Base-by-base conservation (phyloP, 2,329 filamentous ascomycete species). In the Exophiala mesophila region DNA sequence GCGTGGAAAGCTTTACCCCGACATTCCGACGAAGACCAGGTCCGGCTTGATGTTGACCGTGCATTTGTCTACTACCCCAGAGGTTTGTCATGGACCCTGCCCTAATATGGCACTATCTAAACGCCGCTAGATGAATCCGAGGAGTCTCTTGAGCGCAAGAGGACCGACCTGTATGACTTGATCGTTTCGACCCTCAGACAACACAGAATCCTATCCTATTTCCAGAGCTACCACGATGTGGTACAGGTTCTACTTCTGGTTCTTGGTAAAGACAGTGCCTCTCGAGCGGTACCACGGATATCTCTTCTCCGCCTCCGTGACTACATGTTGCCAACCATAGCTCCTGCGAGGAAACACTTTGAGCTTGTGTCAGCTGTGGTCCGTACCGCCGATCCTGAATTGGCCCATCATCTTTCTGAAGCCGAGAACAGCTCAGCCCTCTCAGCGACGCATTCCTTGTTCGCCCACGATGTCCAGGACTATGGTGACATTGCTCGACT, bases 141-240 rank as follows among this genome's bases (percentile, higher is more conserved):
- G 20, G 70, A 77, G 51, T 80, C 90, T 54, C 74, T 94, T 44
- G 72, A 78, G 34, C 63, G 64, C 31, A 83, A 85, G 59, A 96
- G 92, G 60, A 62, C 72, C 41, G 81, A 92, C 58, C 76, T 98
- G 2, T 90, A 82, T 5, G 69, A 79, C 50, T 73, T 98, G 37
- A 97, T 98, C 57, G 78, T 78, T 38, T 76, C 84, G 52, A 80
- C 94, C 10, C 76, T 98, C 33, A 83, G 94, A 39, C 77, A 77
- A 23, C 76, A 94, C 57, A 88, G 89, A 12, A 82, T 83, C 61
- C 78, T 98, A 24, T 88, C 82, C 70, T 98, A 98, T 68, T 98
- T 98, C 64, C 92, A 98, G 69, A 92, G 92, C 61, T 98, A 94
- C 63, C 92, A 98, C 65, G 92, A 98, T 68, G 97, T 98, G 58